A percentile compares a stretch with the other conserved stretches of the same genome.
These are phyloP conservation scores for Wickerhamiella lipophila DNA, from an alignment of 805 yeast genomes.

Conservation along the genomic window DNA sequence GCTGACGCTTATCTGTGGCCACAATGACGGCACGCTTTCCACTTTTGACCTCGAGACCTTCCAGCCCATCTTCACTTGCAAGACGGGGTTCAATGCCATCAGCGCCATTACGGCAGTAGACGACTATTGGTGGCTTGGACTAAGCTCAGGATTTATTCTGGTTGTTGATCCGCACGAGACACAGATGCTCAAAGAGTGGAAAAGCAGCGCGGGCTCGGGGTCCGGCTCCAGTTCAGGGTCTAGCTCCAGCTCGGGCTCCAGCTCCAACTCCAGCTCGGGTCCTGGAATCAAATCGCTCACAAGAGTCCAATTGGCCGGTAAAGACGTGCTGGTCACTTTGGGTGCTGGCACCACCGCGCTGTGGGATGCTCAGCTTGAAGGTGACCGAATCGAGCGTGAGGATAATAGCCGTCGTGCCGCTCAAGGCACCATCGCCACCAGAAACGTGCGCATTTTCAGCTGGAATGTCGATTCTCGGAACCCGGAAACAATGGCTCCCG, in stretches of 20 bases:
- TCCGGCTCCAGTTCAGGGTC: no score
- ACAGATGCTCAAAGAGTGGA: conserved; percentile 5
- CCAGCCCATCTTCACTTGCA: background rate
- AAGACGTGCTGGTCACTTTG: background rate
- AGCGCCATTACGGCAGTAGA: background rate
- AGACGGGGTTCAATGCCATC: background rate
- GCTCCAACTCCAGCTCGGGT: no score
- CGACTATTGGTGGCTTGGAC: conserved; percentile 6
- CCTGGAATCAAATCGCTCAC: background rate
- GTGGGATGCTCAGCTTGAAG: conserved; percentile 5
- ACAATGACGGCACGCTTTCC: conserved; percentile 9
- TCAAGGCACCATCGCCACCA: background rate
- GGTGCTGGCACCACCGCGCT: background rate
- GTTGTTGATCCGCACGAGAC: background rate
- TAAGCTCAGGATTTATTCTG: conserved; percentile 4
- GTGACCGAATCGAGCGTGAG: background rate
- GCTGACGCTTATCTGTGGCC: conserved; percentile 8
- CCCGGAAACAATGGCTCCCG: conserved; percentile 25
- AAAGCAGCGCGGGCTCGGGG: no score
- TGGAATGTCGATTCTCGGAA: conserved; percentile 34
- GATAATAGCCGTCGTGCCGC: background rate
- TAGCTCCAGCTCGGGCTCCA: no score
- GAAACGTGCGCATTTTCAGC: conserved; percentile 27
- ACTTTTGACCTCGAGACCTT: background rate
- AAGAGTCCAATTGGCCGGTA: background rate